Evolutionary conservation across 73 alveolate species (phyloP), one percentile per base, ranked within the genome.

Genomic region (Breviolum minutum): DNA sequence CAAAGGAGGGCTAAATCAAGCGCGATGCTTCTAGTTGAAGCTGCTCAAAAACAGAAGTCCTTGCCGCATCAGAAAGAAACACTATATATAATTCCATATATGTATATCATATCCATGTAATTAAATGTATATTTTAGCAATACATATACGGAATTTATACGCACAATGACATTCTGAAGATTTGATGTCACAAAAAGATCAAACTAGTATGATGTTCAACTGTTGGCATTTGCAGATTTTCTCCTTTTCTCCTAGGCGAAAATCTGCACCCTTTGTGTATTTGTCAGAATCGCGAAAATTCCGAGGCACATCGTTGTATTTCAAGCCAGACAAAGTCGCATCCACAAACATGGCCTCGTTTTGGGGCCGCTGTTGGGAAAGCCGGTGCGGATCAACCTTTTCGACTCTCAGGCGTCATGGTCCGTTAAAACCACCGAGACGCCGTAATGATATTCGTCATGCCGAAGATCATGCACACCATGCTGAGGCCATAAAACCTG

Each of bases 291-390:
- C 76, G 68, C 13, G 26, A 60, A 60, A 60, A 60, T 40, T 24
- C 76, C n/a, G 11, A 63, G 17, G 79, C 68, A 27, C 98, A 48
- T 92, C 98, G 68, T 92, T 92, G 83, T 61, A 92, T 24, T 92
- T 92, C 80, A 92, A 69, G 60, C 98, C 98, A 60, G 98, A 92
- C 66, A 92, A 60, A 26, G 98, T 92, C 48, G 98, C 98, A 92
- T 92, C 98, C 79, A 92, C 98, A 32, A 92, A 92, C 98, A 92
- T 92, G 89, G 98, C 98, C 98, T 92, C 77, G 29, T 16, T 60
- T n/a, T n/a, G n/a, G n/a, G n/a, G n/a, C n/a, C n/a, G n/a, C n/a
- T n/a, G n/a, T n/a, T n/a, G n/a, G 74, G 74, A 11, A 66, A 17
- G 74, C 74, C 24, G 24, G 17, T 66, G 24, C 11, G 74, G 11